These are phyloP conservation scores for Rutstroemia sydowiana DNA, from an alignment of 2,329 filamentous ascomycete species.

Conservation along the genomic window DNA sequence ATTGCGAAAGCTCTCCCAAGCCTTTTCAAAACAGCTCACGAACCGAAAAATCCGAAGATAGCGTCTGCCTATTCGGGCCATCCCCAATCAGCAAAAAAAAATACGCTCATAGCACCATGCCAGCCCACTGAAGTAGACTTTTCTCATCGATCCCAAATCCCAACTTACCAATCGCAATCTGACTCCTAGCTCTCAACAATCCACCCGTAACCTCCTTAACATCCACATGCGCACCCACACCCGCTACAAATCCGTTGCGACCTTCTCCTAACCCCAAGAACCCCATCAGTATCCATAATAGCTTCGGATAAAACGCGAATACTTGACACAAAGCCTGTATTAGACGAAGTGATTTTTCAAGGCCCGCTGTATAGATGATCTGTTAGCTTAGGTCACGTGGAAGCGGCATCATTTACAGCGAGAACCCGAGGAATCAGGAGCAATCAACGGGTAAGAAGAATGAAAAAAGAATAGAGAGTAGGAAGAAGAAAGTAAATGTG, in stretches of 20 bases:
- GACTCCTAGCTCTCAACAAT: slow-evolving; percentile 32
- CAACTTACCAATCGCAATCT: slow-evolving; percentile 37
- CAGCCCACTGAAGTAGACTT: not conserved
- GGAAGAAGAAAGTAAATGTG: not conserved
- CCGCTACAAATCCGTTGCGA: not conserved
- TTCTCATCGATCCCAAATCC: not conserved
- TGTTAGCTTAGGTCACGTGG: not conserved
- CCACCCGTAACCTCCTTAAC: slow-evolving; percentile 26
- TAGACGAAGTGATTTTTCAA: slow-evolving; percentile 54
- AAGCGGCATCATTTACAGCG: not conserved
- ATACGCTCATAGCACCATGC: not conserved
- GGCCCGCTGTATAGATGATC: slow-evolving; percentile 39
- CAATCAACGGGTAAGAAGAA: not conserved
- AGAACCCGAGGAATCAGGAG: not conserved
- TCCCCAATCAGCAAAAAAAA: not conserved
- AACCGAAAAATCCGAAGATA: slow-evolving; percentile 65
- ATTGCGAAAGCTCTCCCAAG: slow-evolving; percentile 36
- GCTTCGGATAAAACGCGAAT: slow-evolving; percentile 36
- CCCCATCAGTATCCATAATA: not conserved
- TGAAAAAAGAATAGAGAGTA: too few relatives aligned
- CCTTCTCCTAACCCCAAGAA: slow-evolving; percentile 23
- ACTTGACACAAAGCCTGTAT: slow-evolving; percentile 46
- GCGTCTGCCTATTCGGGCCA: slow-evolving; percentile 40
- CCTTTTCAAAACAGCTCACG: slow-evolving; percentile 49
- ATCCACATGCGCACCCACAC: slow-evolving; percentile 22